Conservation (phyloP, 495 filamentous ascomycete species). For the Neurospora africana region DNA sequence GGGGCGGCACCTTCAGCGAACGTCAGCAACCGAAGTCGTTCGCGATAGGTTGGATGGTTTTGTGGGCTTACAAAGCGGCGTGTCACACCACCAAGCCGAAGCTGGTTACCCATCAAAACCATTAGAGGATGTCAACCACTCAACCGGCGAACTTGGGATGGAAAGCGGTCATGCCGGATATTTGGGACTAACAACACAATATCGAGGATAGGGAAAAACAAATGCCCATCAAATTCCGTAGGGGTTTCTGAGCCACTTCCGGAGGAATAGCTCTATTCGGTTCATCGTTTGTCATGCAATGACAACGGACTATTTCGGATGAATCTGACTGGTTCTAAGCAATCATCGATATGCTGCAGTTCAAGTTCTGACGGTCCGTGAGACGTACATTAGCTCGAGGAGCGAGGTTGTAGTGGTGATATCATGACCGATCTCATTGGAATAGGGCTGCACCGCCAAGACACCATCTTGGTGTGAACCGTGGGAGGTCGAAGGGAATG, state of each 20-base stretch:
- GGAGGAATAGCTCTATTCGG: neutral
- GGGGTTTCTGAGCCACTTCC: neutral
- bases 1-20: neutral
- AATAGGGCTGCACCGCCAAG: neutral
- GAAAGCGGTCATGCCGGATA: neutral
- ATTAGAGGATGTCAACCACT: neutral
- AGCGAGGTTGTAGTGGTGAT: neutral
- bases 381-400: neutral
- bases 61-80: neutral
- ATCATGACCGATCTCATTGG: neutral
- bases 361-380: neutral
- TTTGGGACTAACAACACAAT: neutral
- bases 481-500: neutral
- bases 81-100: neutral
- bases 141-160: neutral
- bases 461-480: neutral
- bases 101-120: neutral
- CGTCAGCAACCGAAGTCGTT: neutral
- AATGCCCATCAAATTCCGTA: neutral
- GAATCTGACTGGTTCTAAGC: neutral
- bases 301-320: neutral
- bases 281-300: neutral
- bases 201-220: neutral
- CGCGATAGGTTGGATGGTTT: neutral
- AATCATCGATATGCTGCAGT: neutral